Evolutionary conservation across 179 eudicot genomes (phyloP), one percentile per base, ranked within the genome.

Genomic region (Silene coronaria): DNA sequence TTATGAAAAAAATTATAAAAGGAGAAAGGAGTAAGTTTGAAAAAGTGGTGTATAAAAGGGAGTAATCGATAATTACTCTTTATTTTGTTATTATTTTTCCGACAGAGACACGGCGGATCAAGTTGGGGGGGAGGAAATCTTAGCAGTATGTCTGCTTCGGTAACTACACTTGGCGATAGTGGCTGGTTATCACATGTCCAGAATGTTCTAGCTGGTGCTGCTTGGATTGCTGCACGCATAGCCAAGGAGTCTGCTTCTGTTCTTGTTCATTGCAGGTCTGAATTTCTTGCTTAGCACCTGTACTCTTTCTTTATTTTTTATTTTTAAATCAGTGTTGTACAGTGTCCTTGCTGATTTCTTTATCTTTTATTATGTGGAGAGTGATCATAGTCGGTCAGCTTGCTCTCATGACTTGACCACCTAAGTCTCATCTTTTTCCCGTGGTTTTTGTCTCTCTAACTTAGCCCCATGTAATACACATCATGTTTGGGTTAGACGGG

Each of bases 81-180:
- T n/a, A 70, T 75, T 75, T 71, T 61, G 19, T 59, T 77, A 64
- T n/a, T 73, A n/a, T 76, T 75, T 71, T 61, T 19, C 59, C 76
- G 61, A 76, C 85, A 96, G 99, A 96, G 99, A 80, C 90, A 91
- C 77, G 98, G 99, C 58, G 99, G 97, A 76, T 93, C 91, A 80
- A 87, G 90, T 46, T 96, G 99, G 99, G 97, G 98, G 5, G 97
- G 97, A 75, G 99, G 99, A 78, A 93, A 89, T 75, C 90, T 92
- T 66, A 96, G 99, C 84, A 90, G 99, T 73, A 96, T 96, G 99
- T 93, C 99, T 85, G 95, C 97, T 76, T 96, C 99, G 71, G 99
- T 96, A 59, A 88, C 99, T 68, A 93, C 99, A 53, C 92, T 96
- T 60, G 99, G 99, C 77, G 99, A 93, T 77, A 96, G 87, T 77